These are phyloP conservation scores for Gautieria morchelliformis DNA, from an alignment of 768 basidiomycete genomes.

Conservation along the genomic window DNA sequence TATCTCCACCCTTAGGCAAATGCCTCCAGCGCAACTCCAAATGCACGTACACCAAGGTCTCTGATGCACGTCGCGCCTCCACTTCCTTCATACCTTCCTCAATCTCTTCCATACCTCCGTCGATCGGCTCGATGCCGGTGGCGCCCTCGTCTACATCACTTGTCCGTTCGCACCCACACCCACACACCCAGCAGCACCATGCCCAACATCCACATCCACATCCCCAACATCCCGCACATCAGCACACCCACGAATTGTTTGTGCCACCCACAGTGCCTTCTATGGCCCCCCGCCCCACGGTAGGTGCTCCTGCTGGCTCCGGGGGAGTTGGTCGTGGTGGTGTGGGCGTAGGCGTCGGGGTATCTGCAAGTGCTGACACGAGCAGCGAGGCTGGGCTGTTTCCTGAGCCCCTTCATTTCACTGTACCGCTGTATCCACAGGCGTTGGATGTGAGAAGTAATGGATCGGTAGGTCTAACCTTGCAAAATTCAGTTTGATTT, in stretches of 20 bases:
- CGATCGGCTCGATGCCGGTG: not conserved
- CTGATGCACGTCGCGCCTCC: conserved; percentile 51
- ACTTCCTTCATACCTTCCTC: conserved; percentile 16
- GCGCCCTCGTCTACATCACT: not conserved
- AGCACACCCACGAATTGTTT: not conserved
- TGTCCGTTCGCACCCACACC: not conserved
- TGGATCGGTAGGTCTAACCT: too few relatives aligned
- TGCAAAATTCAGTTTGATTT: too few relatives aligned
- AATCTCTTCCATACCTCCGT: not conserved
- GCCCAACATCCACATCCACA: not conserved
- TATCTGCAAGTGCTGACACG: too few relatives aligned
- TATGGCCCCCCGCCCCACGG: too few relatives aligned
- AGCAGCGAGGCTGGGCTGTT: too few relatives aligned
- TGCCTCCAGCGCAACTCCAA: conserved; percentile 60
- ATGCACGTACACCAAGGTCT: conserved; percentile 73
- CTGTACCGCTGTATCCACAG: too few relatives aligned
- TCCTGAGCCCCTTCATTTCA: too few relatives aligned
- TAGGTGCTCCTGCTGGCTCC: not conserved
- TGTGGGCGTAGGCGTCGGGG: too few relatives aligned
- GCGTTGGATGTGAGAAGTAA: too few relatives aligned
- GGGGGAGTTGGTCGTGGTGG: not conserved
- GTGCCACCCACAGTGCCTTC: too few relatives aligned
- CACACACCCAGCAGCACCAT: not conserved
- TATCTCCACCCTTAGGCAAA: conserved; percentile 39
- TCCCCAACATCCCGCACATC: not conserved